Percentiles rank a stretch among this genome's conserved stretches.
These are phyloP conservation scores for Cyclocybe aegerita DNA, from an alignment of 768 basidiomycete species.

Conservation along the genomic window DNA sequence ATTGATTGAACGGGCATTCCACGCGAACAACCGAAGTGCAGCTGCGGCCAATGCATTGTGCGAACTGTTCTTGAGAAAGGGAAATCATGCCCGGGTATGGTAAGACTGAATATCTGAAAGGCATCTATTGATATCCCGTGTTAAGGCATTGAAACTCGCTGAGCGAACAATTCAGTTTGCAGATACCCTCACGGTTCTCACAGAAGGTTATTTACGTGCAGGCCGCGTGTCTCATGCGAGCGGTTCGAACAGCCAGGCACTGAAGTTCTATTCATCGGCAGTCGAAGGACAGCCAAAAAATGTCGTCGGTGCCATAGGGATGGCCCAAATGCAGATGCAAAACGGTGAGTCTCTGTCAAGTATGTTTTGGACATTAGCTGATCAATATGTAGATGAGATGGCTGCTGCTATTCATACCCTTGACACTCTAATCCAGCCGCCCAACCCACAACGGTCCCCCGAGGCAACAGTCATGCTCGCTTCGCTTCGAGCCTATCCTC, in stretches of 20 bases:
- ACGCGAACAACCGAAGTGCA: slow-evolving; percentile 72
- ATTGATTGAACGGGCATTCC: slow-evolving; percentile 77
- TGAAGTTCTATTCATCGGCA: slow-evolving; percentile 67
- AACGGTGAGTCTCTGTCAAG: slow-evolving; percentile 50
- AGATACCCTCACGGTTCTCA: slow-evolving; percentile 80
- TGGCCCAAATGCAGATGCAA: slow-evolving; percentile 85
- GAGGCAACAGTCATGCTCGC: slow-evolving; percentile 92
- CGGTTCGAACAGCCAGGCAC: slow-evolving; percentile 62
- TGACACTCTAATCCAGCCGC: slow-evolving; percentile 71
- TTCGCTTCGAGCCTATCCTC: slow-evolving; percentile 78
- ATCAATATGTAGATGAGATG: slow-evolving; percentile 60
- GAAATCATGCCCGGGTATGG: slow-evolving; percentile 58
- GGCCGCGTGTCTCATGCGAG: slow-evolving; percentile 80
- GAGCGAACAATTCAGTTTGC: slow-evolving; percentile 94
- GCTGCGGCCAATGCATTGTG: slow-evolving; percentile 84
- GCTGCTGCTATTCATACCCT: slow-evolving; percentile 85
- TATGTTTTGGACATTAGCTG: neutral
- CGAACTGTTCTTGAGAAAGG: slow-evolving; percentile 75
- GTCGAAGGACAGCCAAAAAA: slow-evolving; percentile 72
- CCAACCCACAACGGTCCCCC: slow-evolving; percentile 62
- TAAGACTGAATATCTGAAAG: neutral
- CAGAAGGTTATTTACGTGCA: slow-evolving; percentile 84
- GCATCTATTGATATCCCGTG: neutral
- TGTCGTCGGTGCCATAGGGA: slow-evolving; percentile 76
- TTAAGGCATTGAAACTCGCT: slow-evolving; percentile 85